Percentiles rank a stretch among this genome's conserved stretches.
Conservation (phyloP, 345 rosid genomes). For the Ceriops zippeliana region DNA sequence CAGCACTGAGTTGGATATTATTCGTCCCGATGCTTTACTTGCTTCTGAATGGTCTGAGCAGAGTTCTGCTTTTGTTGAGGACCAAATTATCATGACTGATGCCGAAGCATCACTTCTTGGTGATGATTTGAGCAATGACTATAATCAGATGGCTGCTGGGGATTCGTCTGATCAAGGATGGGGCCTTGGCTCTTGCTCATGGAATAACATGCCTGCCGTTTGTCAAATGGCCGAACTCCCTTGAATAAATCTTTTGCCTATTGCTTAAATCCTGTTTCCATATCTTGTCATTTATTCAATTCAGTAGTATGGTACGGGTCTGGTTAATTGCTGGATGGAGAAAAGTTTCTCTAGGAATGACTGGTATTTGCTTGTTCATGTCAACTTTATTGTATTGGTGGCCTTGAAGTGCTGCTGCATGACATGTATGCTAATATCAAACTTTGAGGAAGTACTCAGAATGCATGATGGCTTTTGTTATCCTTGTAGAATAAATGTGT, state of each 20-base stretch:
- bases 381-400: constrained; percentile 18
- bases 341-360: constrained; percentile 11
- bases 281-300: constrained; percentile 10
- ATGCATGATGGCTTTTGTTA: constrained; percentile 15
- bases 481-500: constrained; percentile 22
- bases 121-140: constrained; percentile 61
- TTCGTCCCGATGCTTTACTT: constrained; percentile 59
- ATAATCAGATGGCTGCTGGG: constrained; percentile 49
- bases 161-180: constrained; percentile 47
- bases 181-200: constrained; percentile 62
- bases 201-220: constrained; percentile 87
- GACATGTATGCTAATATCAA: constrained; percentile 21
- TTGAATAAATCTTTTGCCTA: constrained; percentile 23
- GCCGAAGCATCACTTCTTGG: constrained; percentile 66
- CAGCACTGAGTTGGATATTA: constrained; percentile 28
- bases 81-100: constrained; percentile 51
- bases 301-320: constrained; percentile 9
- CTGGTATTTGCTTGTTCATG: constrained; percentile 15
- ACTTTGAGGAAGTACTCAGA: constrained; percentile 11
- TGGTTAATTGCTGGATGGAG: constrained; percentile 12
- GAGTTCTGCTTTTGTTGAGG: constrained; percentile 46
- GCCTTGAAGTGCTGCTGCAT: constrained; percentile 13
- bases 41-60: constrained; percentile 77
- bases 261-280: constrained; percentile 13
- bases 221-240: constrained; percentile 65